These are phyloP conservation scores for Nigrospora sphaerica DNA, from an alignment of 2,329 filamentous ascomycete genomes.

Conservation along the genomic window DNA sequence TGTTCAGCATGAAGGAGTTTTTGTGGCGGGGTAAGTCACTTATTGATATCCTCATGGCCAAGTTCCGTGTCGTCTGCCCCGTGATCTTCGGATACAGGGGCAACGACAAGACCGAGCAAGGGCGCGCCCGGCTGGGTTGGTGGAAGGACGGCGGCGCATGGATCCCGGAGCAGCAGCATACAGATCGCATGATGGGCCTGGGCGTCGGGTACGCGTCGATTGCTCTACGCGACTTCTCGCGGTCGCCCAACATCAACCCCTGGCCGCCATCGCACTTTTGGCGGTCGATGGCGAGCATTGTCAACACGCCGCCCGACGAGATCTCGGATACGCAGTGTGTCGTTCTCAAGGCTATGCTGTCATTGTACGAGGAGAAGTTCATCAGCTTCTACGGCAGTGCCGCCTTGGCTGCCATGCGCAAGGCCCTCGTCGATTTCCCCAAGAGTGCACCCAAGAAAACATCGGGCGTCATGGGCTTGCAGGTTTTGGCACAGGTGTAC, in stretches of 20 bases:
- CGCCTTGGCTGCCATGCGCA: slow-evolving; percentile 62
- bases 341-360: slow-evolving; percentile 64
- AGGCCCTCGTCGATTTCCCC: slow-evolving; percentile 70
- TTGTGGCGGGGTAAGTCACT: slow-evolving; percentile 61
- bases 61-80: slow-evolving; percentile 74
- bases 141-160: slow-evolving; percentile 52
- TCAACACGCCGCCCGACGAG: slow-evolving; percentile 63
- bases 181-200: slow-evolving; percentile 75
- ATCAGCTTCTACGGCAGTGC: slow-evolving; percentile 74
- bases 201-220: slow-evolving; percentile 80
- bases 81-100: slow-evolving; percentile 80
- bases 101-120: slow-evolving; percentile 63
- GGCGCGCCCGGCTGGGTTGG: slow-evolving; percentile 68
- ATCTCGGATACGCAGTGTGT: slow-evolving; percentile 68
- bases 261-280: slow-evolving; percentile 80
- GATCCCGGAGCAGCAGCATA: slow-evolving; percentile 65
- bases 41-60: slow-evolving; percentile 80
- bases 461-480: slow-evolving; percentile 42
- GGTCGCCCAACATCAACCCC: slow-evolving; percentile 60
- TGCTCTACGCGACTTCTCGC: slow-evolving; percentile 74
- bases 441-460: slow-evolving; percentile 39
- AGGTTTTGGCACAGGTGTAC: slow-evolving; percentile 47
- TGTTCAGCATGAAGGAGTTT: slow-evolving; percentile 66
- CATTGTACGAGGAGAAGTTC: slow-evolving; percentile 68
- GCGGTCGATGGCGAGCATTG: slow-evolving; percentile 66